Evolutionary conservation across 768 basidiomycete genomes (phyloP), one percentile per base, ranked within the genome.

Genomic region (Terana coerulea): DNA sequence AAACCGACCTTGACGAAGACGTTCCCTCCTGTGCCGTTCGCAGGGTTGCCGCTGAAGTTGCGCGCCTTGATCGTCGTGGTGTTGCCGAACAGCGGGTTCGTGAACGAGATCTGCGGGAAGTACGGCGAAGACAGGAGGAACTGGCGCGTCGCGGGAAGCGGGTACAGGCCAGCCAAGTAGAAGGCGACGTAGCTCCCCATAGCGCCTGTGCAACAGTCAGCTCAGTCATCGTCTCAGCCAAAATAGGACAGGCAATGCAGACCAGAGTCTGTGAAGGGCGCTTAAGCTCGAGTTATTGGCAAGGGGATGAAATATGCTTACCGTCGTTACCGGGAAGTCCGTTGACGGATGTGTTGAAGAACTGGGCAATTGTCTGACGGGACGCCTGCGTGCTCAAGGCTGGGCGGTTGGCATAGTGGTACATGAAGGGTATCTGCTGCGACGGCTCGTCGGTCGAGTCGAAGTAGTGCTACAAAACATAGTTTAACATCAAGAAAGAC

Each of bases 311-410:
- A 7, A n/a, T 8, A 46, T 14, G 59, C 69, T 47, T 50, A 81
- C 81, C 83, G 57, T 85, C 83, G 56, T 85, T 85, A 19, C 83
- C 82, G 10, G 83, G 83, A 1, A 85, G 66, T 0, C 83, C 83
- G 46, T 72, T 73, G 11, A 65, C 67, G 6, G 80, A 75, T 0
- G 77, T 80, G 57, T 81, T 83, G 70, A 77, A 84, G 60, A 67
- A 76, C 51, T 75, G 61, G 1, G 78, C 72, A 44, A 84, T 77
- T n/a, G 77, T 71, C 58, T 80, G 75, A 24, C 82, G 65, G 26
- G 80, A 75, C 15, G 76, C 66, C 57, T 79, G 77, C 2, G 80
- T 81, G 61, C 80, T 84, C 17, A 77, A 61, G 2, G 80, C 81
- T 0, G 83, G 82, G 2, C 71, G 68, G 61, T 83, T 76, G 2